A percentile compares a stretch with the other conserved stretches of the same genome.
Conservation (phyloP, 495 filamentous ascomycete species). For the Physcia stellaris region DNA sequence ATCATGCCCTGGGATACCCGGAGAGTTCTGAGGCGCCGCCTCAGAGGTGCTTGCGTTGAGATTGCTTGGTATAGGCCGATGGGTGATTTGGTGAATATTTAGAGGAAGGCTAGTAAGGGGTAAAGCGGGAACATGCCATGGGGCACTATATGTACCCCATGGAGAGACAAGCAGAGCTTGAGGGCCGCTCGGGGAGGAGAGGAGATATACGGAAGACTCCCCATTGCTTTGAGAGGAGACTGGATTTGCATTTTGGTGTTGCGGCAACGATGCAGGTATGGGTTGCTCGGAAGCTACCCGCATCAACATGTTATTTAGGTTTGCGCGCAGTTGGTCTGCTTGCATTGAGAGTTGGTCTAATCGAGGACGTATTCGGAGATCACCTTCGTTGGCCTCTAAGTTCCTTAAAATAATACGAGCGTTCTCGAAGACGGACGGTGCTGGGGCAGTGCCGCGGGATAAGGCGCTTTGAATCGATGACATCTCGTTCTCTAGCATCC, state of each 20-base stretch:
- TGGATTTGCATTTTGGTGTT: not conserved
- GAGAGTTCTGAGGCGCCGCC: not conserved
- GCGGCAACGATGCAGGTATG: not conserved
- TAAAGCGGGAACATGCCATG: conserved; percentile 12
- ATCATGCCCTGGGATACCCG: not conserved
- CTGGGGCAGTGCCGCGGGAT: conserved; percentile 11
- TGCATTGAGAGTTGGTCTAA: conserved; percentile 7
- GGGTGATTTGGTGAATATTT: not conserved
- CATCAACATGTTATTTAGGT: not conserved
- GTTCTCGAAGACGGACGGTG: conserved; percentile 12
- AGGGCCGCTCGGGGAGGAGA: conserved; percentile 46
- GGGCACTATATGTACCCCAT: conserved; percentile 32
- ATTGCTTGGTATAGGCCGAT: conserved; percentile 16
- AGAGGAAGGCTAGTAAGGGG: conserved; percentile 1
- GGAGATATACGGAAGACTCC: conserved; percentile 41
- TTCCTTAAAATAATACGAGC: no score
- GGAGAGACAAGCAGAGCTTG: conserved; percentile 41
- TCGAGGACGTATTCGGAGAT: conserved; percentile 3
- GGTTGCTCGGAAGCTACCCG: conserved; percentile 2
- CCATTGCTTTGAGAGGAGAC: not conserved
- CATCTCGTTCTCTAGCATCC: conserved; percentile 5
- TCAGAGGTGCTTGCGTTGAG: conserved; percentile 13
- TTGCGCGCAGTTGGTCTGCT: conserved; percentile 14
- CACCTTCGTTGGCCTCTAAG: no score
- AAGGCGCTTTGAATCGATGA: conserved; percentile 10